phyloP scores from a whole-genome alignment of 176 grass and related monocot genomes.

The Oropetium thomaeum region DNA sequence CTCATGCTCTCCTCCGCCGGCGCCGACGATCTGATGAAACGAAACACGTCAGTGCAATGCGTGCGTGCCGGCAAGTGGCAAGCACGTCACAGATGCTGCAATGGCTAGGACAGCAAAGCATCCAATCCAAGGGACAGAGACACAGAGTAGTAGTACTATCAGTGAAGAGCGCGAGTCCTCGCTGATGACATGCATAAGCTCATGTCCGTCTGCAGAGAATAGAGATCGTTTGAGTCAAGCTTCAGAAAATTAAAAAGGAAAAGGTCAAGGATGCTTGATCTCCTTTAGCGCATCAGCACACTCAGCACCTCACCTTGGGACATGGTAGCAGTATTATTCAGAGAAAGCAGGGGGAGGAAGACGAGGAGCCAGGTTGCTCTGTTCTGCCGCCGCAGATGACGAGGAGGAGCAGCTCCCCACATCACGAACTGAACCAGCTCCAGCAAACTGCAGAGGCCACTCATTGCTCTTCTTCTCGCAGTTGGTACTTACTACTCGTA shows the following conservation, averaged over 20 bases:
- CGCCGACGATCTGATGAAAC: constrained; percentile 9
- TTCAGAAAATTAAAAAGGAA: not conserved
- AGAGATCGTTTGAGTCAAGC: not conserved
- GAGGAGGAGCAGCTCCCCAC: constrained; percentile 12
- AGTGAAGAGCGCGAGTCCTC: not conserved
- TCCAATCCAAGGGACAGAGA: not conserved
- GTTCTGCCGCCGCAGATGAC: not conserved
- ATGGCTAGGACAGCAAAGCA: not conserved
- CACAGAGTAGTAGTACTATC: not conserved
- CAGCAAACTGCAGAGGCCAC: not conserved
- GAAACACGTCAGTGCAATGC: no score
- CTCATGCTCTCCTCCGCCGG: not conserved
- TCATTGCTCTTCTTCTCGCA: not conserved
- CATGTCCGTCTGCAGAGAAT: not conserved
- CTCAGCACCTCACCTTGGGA: not conserved
- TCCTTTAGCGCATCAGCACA: no score
- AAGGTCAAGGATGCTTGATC: not conserved
- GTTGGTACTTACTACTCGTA: no score
- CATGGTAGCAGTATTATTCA: not conserved
- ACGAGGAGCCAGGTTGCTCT: not conserved
- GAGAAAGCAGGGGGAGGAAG: not conserved
- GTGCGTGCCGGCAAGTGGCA: not conserved
- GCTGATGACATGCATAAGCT: not conserved
- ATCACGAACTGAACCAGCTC: constrained; percentile 2
- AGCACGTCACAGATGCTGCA: not conserved